Evolutionary conservation across 106 monocot species (phyloP), one percentile per base, ranked within the genome.

Genomic region (Dendrobium huoshanense): DNA sequence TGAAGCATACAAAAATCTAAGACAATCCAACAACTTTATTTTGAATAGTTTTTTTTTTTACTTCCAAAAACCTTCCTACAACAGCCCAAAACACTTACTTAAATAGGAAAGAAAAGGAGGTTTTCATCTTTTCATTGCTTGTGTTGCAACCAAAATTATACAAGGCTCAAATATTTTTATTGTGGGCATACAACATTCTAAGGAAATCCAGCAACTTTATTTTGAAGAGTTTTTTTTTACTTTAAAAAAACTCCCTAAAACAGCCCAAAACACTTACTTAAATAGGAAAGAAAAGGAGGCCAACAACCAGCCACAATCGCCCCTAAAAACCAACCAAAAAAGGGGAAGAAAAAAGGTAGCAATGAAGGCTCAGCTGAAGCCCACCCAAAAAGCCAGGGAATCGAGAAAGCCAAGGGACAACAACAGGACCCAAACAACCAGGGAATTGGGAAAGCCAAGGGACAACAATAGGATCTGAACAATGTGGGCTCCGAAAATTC

Each of bases 131-230:
- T 55, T 4, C 0, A 22, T 33, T 55, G 27, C 41, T 19, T 76
- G 68, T 47, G 64, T 67, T 89, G 78, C 93, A 93, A 93, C 65
- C 89, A 91, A 84, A 93, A 96, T 65, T 96, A 96, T 76, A 93
- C 93, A 4, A 88, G 96, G 77, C 93, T 96, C 88, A 96, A 96
- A 85, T 96, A 93, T 65, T 96, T 93, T 72, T 96, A 91, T 80
- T 96, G 96, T 83, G 96, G 80, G 96, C 96, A 72, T 96, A 96
- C 77, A 93, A 96, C 81, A 96, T 96, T 84, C 83, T 1, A 67
- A 79, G 96, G 77, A 91, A 96, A 75, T 96, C 96, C 51, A 93
- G 93, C 88, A 96, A 91, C 84, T 86, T 96, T 75, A 90, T 96
- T 72, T 78, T 96, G 81, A 96, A 96, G 84, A 84, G 93, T 20